Base-by-base conservation (phyloP, 2,329 filamentous ascomycete genomes). In the Gaeumannomyces tritici region DNA sequence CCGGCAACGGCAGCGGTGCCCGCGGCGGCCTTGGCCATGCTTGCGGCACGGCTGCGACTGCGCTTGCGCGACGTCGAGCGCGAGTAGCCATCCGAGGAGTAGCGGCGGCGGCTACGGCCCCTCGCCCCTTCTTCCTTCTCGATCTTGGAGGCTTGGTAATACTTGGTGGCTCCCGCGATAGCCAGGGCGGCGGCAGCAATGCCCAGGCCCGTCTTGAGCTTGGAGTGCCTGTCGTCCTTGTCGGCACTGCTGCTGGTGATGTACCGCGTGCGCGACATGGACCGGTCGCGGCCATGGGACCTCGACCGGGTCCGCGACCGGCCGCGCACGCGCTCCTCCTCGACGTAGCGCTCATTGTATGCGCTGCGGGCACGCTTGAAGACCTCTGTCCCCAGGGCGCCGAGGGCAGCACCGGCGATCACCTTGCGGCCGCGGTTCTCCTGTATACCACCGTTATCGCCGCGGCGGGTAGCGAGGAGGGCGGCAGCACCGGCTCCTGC, bases 151-250 rank as follows among this genome's bases (percentile, higher is more conserved):
- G 81, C 79, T 65, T 86, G 81, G 70, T 83, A 82, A 68, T 86
- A 87, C 69, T 87, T 87, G 65, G 84, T 80, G 6, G 85, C 85
- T n/a, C 85, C 85, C 4, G 85, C 84, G 26, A 86, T 83, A 9
- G 85, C 85, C 28, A 88, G 76, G 21, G 84, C 85, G 27, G 85
- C 84, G 12, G 84, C 85, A 11, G 85, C 85, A 55, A 87, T 77
- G 35, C 84, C 85, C 27, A 88, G 75, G 27, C 84, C 85, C 1
- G 83, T 86, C 71, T 85, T 85, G 62, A 88, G 74, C 59, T 79
- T 79, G 55, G 77, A 79, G 66, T 77, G 76, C 69, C 72, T 69
- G 71, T 74, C 67, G 71, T 64, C 65, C 26, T 31, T 31, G 26
- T 57, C 21, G 21, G 26, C 11, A 6, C 29, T 29, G 56, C 26